Percentiles rank a stretch among this genome's conserved stretches.
Evolutionary conservation across 2,329 filamentous ascomycete species (phyloP).

Genomic region (Penicillium brevicompactum): DNA sequence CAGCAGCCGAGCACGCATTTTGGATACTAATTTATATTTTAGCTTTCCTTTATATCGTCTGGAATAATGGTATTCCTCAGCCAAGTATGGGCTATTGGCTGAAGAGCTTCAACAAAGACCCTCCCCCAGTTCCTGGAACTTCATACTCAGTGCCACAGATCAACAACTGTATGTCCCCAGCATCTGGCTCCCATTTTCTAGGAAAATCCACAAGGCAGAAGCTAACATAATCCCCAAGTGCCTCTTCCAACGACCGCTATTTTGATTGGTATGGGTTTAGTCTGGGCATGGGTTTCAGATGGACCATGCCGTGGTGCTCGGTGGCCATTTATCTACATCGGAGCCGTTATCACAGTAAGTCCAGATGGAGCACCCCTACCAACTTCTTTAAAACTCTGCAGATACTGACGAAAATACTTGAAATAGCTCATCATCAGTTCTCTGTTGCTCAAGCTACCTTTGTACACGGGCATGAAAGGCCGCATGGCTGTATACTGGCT

Average conservation of each 20-base stretch:
- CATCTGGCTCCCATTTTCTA: not conserved
- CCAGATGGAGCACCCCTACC: not conserved
- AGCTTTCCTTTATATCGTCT: constrained; percentile 41
- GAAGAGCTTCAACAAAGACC: constrained; percentile 42
- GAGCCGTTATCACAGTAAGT: constrained; percentile 39
- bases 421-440: constrained; percentile 33
- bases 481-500: constrained; percentile 45
- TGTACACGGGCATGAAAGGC: constrained; percentile 39
- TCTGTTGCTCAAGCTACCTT: constrained; percentile 39
- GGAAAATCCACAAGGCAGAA: constrained; percentile 6
- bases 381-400: too few species aligned
- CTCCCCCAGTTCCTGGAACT: constrained; percentile 39
- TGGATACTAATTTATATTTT: not conserved
- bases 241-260: constrained; percentile 37
- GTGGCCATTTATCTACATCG: constrained; percentile 44
- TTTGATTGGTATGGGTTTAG: constrained; percentile 39
- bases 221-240: constrained; percentile 1
- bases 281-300: constrained; percentile 44
- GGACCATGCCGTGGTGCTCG: constrained; percentile 35
- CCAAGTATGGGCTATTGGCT: constrained; percentile 47
- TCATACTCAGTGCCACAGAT: constrained; percentile 37
- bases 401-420: not conserved
- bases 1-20: too few species aligned
- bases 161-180: constrained; percentile 34
- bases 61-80: constrained; percentile 43